These are phyloP conservation scores for Spongiforma sp. DNA, from an alignment of 1,284 basidiomycete species.

Conservation along the genomic window DNA sequence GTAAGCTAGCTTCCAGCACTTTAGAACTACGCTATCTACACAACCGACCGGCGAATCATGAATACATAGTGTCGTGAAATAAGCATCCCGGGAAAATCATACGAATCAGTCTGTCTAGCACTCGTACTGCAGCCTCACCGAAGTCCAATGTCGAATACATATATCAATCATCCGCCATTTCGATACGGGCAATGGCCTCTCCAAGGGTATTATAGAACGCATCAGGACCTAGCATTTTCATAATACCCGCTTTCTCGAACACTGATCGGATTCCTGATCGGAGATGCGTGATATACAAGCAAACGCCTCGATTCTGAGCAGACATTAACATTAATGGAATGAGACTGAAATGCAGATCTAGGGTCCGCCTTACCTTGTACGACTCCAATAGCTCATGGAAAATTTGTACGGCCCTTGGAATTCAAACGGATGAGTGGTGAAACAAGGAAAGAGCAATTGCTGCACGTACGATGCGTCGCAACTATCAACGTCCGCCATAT, in stretches of 20 bases:
- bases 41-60: too few species aligned
- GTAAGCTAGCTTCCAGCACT: too few species aligned
- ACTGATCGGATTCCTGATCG: slow-evolving; percentile 56
- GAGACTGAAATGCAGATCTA: background rate
- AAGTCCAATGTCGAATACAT: too few species aligned
- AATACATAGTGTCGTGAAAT: too few species aligned
- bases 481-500: slow-evolving; percentile 85
- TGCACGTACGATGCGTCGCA: slow-evolving; percentile 82
- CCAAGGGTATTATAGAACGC: slow-evolving; percentile 77
- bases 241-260: slow-evolving; percentile 73
- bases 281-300: slow-evolving; percentile 82
- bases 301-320: slow-evolving; percentile 68
- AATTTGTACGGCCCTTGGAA: slow-evolving; percentile 79
- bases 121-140: too few species aligned
- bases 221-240: slow-evolving; percentile 65
- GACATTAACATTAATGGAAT: background rate
- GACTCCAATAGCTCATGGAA: slow-evolving; percentile 81
- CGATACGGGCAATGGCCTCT: slow-evolving; percentile 61
- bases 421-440: slow-evolving; percentile 7
- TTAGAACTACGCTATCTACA: too few species aligned
- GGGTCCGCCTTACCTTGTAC: slow-evolving; percentile 58
- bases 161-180: slow-evolving; percentile 28
- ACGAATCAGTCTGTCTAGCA: too few species aligned
- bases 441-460: background rate
- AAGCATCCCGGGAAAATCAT: too few species aligned